These are phyloP conservation scores for Kwoniella sp. DNA, from an alignment of 768 basidiomycete genomes.

Conservation along the genomic window DNA sequence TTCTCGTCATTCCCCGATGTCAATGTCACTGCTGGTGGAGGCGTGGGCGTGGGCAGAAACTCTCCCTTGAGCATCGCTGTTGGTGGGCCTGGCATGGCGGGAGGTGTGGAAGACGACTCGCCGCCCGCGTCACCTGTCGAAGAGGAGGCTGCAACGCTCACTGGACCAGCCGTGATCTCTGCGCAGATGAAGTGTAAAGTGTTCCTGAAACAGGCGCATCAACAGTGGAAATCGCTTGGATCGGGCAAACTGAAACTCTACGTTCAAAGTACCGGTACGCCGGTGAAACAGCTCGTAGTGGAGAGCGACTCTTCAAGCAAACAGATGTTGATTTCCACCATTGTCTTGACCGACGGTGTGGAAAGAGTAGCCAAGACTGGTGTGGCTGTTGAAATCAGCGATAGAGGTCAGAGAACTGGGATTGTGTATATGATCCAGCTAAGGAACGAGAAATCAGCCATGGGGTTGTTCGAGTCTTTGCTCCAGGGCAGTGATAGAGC, in stretches of 20 bases:
- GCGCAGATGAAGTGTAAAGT: slow-evolving; percentile 98
- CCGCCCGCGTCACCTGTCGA: slow-evolving; percentile 78
- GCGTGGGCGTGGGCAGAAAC: slow-evolving; percentile 8
- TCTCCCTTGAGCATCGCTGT: slow-evolving; percentile 11
- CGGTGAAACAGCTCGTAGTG: slow-evolving; percentile 94
- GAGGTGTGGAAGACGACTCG: slow-evolving; percentile 42
- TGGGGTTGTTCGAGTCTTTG: slow-evolving; percentile 80
- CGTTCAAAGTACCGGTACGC: slow-evolving; percentile 71
- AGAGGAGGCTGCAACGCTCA: slow-evolving; percentile 59
- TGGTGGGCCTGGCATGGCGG: not conserved
- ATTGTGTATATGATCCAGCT: slow-evolving; percentile 97
- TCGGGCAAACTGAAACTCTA: slow-evolving; percentile 84
- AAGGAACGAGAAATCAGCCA: slow-evolving; percentile 82
- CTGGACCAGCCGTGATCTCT: slow-evolving; percentile 74
- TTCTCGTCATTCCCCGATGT: slow-evolving; percentile 44
- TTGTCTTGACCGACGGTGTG: slow-evolving; percentile 92
- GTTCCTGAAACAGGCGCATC: slow-evolving; percentile 88
- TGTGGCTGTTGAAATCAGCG: slow-evolving; percentile 91
- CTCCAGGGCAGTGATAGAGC: slow-evolving; percentile 82
- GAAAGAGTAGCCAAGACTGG: slow-evolving; percentile 99
- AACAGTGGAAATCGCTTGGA: slow-evolving; percentile 95
- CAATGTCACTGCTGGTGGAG: slow-evolving; percentile 10
- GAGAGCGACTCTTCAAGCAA: slow-evolving; percentile 74
- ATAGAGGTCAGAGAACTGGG: slow-evolving; percentile 86
- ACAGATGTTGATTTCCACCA: slow-evolving; percentile 84